Percentiles rank a stretch among this genome's conserved stretches.
phyloP scores from a whole-genome alignment of 805 yeast species.

The Candida vaughaniae region DNA sequence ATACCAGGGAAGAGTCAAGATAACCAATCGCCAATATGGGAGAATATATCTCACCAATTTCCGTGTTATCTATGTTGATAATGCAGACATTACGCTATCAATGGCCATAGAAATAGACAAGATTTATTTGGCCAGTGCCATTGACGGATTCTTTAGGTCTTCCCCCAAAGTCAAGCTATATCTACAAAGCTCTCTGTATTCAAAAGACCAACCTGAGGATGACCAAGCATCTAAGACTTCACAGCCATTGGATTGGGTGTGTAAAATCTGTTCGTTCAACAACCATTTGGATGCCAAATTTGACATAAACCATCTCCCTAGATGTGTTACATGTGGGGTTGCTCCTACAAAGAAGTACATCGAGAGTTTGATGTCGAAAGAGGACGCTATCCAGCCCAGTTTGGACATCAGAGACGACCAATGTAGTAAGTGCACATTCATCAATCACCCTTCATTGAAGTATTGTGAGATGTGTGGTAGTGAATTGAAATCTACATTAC shows the following conservation, averaged over 20 bases:
- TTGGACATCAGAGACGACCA: constrained; percentile 23
- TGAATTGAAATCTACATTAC: constrained; percentile 19
- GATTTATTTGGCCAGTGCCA: constrained; percentile 36
- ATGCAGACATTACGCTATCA: constrained; percentile 37
- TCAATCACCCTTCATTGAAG: constrained; percentile 75
- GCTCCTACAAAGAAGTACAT: constrained; percentile 18
- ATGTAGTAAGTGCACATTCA: constrained; percentile 69
- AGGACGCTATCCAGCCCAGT: not conserved
- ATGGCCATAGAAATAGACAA: constrained; percentile 46
- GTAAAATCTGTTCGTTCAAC: constrained; percentile 83
- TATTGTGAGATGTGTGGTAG: constrained; percentile 89
- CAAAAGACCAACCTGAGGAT: constrained; percentile 7
- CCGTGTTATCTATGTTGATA: constrained; percentile 73
- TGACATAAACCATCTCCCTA: constrained; percentile 26
- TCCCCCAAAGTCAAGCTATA: constrained; percentile 69
- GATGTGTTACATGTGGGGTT: constrained; percentile 42
- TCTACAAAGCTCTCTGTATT: constrained; percentile 5
- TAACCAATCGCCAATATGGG: constrained; percentile 66
- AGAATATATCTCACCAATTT: constrained; percentile 73
- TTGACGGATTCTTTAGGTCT: constrained; percentile 64
- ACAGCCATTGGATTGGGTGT: constrained; percentile 61
- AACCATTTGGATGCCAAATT: constrained; percentile 35
- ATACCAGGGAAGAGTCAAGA: constrained; percentile 73
- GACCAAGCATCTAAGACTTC: not conserved
- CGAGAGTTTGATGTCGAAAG: not conserved